phyloP scores from a whole-genome alignment of 768 basidiomycete species.

The Filobasidium wieringae region DNA sequence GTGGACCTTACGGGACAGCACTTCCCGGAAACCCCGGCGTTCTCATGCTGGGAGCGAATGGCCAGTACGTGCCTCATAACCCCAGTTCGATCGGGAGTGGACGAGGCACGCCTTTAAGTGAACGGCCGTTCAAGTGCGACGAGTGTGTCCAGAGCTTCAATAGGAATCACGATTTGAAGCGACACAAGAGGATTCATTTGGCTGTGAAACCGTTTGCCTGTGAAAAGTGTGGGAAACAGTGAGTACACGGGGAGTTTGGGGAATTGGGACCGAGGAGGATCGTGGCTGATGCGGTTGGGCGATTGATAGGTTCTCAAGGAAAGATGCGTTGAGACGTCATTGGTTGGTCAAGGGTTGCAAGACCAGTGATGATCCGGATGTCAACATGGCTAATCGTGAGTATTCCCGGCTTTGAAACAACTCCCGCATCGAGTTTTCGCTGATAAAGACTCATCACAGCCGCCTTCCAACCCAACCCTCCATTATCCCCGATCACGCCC shows the following conservation, averaged over 20 bases:
- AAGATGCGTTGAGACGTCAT: conserved; percentile 39
- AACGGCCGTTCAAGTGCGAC: conserved; percentile 39
- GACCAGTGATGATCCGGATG: not conserved
- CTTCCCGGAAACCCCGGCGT: not conserved
- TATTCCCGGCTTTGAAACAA: conserved; percentile 20
- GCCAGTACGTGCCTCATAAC: not conserved
- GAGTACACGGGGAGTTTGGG: conserved; percentile 1
- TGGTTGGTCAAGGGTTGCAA: conserved; percentile 39
- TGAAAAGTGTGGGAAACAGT: conserved; percentile 38
- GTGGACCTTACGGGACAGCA: not conserved
- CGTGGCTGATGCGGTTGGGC: not conserved
- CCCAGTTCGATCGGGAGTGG: not conserved
- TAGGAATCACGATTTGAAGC: conserved; percentile 40
- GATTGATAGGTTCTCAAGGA: conserved; percentile 33
- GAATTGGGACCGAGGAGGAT: not conserved
- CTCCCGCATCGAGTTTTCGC: not conserved
- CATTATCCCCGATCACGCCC: conserved; percentile 25
- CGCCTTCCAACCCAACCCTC: conserved; percentile 7
- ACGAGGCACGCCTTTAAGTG: conserved; percentile 19
- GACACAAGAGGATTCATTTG: conserved; percentile 39
- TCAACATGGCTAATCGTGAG: conserved; percentile 17
- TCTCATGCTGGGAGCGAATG: not conserved
- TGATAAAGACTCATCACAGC: not conserved
- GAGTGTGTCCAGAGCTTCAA: conserved; percentile 40
- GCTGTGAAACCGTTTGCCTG: conserved; percentile 39